Base-by-base conservation (phyloP, 257 asterid species). In the Lycium ferocissimum region DNA sequence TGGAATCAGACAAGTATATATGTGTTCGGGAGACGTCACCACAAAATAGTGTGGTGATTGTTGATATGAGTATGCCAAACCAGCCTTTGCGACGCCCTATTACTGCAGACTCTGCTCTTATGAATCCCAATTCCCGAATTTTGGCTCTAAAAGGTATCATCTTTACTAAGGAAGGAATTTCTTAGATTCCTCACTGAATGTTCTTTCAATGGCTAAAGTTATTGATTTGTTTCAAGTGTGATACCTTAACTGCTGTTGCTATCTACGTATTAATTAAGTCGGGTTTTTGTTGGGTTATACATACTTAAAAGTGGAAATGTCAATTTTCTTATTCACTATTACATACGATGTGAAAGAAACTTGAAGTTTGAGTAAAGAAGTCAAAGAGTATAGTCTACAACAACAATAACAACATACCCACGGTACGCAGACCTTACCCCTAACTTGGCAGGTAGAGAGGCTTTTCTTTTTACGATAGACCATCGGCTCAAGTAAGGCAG, bases 21-120 rank as follows among this genome's bases (percentile, higher is more conserved):
- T 97, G 99, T 66, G 98, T 97, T 13, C 98, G 99, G n/a, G 99
- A 97, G 93, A 97, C 99, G 4, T 73, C 98, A 9, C 99, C 99
- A 2, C 98, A 95, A 83, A 97, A 93, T 87, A 94, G 98, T 84
- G 98, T 97, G 79, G 99, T 95, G 82, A 97, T 97, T 88, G 84
- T 97, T 26, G 99, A 97, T 63, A 97, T 95, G 99, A 95, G 20
- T 89, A 95, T 93, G 99, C 99, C 99, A 78, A 93, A 84, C 87
- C 99, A 97, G 91, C 99, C 99, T 56, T 85, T 97, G 91, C 91
- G 99, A 89, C 93, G 99, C 88, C 99, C 99, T 6, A 97, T 97
- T 78, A 97, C 99, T 70, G 99, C 99, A 10, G 99, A 97, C 88
- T 97, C 99, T 3, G 99, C 99, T 33, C 96, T 97, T 81, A 97